Conservation (phyloP, 2,329 filamentous ascomycete genomes). For the Diplocarpon mali region DNA sequence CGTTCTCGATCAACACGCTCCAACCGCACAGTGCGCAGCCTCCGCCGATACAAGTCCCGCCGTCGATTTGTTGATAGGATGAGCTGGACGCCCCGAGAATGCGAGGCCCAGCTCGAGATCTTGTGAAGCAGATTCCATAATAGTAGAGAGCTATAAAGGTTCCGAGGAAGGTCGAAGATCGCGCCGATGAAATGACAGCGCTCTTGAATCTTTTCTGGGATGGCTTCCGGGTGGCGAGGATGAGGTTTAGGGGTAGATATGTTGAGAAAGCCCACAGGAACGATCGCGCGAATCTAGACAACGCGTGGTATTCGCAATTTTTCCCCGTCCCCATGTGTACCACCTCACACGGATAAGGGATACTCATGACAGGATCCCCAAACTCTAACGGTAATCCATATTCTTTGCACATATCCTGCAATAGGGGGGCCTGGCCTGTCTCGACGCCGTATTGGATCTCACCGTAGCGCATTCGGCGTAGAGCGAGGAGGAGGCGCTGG, state of each 20-base stretch:
- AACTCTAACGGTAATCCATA: conserved; percentile 56
- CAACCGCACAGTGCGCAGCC: conserved; percentile 71
- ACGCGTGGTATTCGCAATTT: conserved; percentile 64
- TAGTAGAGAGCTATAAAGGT: conserved; percentile 72
- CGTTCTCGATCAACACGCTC: conserved; percentile 65
- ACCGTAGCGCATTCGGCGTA: conserved; percentile 54
- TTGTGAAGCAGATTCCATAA: conserved; percentile 70
- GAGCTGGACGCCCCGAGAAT: conserved; percentile 44
- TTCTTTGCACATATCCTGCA: conserved; percentile 62
- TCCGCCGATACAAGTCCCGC: conserved; percentile 55
- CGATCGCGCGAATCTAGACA: conserved; percentile 54
- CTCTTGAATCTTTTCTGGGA: conserved; percentile 32
- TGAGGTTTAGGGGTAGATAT: conserved; percentile 64
- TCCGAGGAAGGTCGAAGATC: conserved; percentile 68
- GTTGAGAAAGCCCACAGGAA: conserved; percentile 67
- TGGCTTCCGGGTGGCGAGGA: conserved; percentile 45
- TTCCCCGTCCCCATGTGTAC: conserved; percentile 71
- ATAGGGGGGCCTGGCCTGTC: conserved; percentile 55
- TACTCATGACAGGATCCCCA: conserved; percentile 58
- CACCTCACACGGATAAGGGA: conserved; percentile 72
- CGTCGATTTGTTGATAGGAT: conserved; percentile 42
- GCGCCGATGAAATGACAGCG: conserved; percentile 47
- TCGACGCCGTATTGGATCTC: conserved; percentile 62
- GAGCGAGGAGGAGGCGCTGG: conserved; percentile 58
- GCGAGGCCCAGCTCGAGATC: conserved; percentile 61